These are phyloP conservation scores for Euryodendron excelsum DNA, from an alignment of 148 eudicot genomes.

Conservation along the genomic window DNA sequence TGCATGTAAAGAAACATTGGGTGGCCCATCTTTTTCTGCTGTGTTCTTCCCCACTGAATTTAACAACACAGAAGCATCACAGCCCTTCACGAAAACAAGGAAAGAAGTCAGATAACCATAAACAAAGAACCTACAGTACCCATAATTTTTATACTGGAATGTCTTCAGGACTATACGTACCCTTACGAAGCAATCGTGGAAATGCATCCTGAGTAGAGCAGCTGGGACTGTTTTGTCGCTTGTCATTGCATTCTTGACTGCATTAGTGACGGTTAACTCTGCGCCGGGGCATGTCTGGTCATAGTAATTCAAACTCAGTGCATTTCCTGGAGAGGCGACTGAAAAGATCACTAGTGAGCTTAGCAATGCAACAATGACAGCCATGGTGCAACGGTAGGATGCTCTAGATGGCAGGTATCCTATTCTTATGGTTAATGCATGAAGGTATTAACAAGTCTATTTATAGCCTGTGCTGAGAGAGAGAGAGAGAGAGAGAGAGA, in stretches of 20 bases:
- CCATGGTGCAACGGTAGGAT: constrained; percentile 36
- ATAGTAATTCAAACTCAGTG: constrained; percentile 66
- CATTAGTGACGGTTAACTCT: constrained; percentile 42
- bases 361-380: constrained; percentile 25
- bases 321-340: constrained; percentile 26
- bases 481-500: neutral
- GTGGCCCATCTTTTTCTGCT: constrained; percentile 71
- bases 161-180: constrained; percentile 24
- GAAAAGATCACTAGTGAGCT: constrained; percentile 35
- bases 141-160: neutral
- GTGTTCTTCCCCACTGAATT: constrained; percentile 49
- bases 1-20: constrained; percentile 75
- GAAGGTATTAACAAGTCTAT: constrained; percentile 12
- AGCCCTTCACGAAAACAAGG: constrained; percentile 41
- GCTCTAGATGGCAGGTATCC: neutral
- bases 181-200: constrained; percentile 91
- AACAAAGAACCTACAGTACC: neutral
- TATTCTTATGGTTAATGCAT: neutral
- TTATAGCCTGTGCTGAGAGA: constrained; percentile 28
- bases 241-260: constrained; percentile 37
- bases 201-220: constrained; percentile 79
- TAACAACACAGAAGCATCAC: constrained; percentile 86
- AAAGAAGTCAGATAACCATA: neutral
- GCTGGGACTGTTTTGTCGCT: constrained; percentile 73
- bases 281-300: constrained; percentile 61